Percentiles rank a stretch among this genome's conserved stretches.
These are phyloP conservation scores for Arabidopsis hybrid DNA, from an alignment of 441 rosid species.

Conservation along the genomic window DNA sequence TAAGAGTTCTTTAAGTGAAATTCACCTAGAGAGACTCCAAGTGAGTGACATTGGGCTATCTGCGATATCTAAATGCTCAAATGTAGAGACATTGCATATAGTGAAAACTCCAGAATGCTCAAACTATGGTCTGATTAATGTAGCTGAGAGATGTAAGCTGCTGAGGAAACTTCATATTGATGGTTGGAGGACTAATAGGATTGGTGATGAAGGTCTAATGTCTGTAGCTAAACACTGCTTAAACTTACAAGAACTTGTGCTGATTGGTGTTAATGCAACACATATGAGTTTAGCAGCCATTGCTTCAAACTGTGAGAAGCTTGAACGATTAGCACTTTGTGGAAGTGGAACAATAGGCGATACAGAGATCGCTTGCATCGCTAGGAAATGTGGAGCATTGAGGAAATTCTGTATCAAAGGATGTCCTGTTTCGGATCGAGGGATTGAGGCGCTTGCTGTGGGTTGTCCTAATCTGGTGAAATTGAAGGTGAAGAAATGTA, in stretches of 20 bases:
- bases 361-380: slow-evolving; percentile 58
- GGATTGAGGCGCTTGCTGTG: slow-evolving; percentile 60
- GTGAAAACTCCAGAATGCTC: slow-evolving; percentile 64
- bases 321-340: slow-evolving; percentile 67
- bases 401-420: slow-evolving; percentile 74
- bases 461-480: slow-evolving; percentile 72
- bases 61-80: slow-evolving; percentile 51
- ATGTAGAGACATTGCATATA: slow-evolving; percentile 57
- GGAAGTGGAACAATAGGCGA: slow-evolving; percentile 66
- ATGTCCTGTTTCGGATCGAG: slow-evolving; percentile 58
- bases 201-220: slow-evolving; percentile 64
- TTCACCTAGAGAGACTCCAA: slow-evolving; percentile 70
- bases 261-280: slow-evolving; percentile 67
- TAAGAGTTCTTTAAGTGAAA: slow-evolving; percentile 48
- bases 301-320: slow-evolving; percentile 57
- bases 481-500: slow-evolving; percentile 70
- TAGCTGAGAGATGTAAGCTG: slow-evolving; percentile 59
- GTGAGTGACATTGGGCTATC: slow-evolving; percentile 61
- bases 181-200: slow-evolving; percentile 65
- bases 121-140: slow-evolving; percentile 49
- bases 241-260: slow-evolving; percentile 68
- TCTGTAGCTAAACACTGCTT: slow-evolving; percentile 60
- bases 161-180: slow-evolving; percentile 70
- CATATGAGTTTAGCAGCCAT: slow-evolving; percentile 51
- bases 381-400: slow-evolving; percentile 55